These are phyloP conservation scores for Lineolata rhizophorae DNA, from an alignment of 495 filamentous ascomycete genomes.

Conservation along the genomic window DNA sequence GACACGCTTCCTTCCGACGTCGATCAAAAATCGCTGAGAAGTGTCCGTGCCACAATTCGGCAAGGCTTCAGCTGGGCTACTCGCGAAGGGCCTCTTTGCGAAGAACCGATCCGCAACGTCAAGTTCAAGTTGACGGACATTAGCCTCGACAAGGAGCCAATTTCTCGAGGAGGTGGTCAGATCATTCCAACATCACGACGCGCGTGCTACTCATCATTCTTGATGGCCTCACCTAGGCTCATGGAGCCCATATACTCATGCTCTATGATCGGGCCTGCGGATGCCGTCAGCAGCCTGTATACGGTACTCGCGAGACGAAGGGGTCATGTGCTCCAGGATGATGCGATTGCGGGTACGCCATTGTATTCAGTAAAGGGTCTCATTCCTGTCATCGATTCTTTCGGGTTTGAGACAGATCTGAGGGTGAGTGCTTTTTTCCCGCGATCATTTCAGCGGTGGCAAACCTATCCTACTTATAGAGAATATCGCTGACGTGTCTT, in stretches of 20 bases:
- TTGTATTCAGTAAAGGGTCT: slow-evolving; percentile 77
- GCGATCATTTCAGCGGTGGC: background rate
- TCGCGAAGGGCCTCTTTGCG: slow-evolving; percentile 85
- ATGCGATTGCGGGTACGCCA: slow-evolving; percentile 81
- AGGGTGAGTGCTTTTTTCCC: slow-evolving; percentile 20
- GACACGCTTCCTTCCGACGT: slow-evolving; percentile 82
- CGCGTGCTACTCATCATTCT: slow-evolving; percentile 80
- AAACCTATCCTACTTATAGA: background rate
- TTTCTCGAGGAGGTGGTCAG: slow-evolving; percentile 86
- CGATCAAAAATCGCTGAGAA: slow-evolving; percentile 73
- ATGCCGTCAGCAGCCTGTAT: slow-evolving; percentile 71
- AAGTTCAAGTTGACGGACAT: slow-evolving; percentile 91
- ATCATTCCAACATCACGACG: slow-evolving; percentile 89
- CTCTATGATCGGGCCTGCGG: slow-evolving; percentile 81
- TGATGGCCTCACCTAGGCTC: slow-evolving; percentile 86
- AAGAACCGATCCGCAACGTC: slow-evolving; percentile 96
- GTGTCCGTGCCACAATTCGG: slow-evolving; percentile 71
- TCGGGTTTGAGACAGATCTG: slow-evolving; percentile 94
- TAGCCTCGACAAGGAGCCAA: slow-evolving; percentile 64
- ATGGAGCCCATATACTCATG: slow-evolving; percentile 92
- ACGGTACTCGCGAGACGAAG: slow-evolving; percentile 73
- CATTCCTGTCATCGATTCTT: slow-evolving; percentile 88
- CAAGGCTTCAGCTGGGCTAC: slow-evolving; percentile 95
- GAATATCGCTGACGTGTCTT: background rate
- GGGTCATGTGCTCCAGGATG: slow-evolving; percentile 83